phyloP scores from a whole-genome alignment of 345 rosid genomes.

The Bretschneidera sinensis region DNA sequence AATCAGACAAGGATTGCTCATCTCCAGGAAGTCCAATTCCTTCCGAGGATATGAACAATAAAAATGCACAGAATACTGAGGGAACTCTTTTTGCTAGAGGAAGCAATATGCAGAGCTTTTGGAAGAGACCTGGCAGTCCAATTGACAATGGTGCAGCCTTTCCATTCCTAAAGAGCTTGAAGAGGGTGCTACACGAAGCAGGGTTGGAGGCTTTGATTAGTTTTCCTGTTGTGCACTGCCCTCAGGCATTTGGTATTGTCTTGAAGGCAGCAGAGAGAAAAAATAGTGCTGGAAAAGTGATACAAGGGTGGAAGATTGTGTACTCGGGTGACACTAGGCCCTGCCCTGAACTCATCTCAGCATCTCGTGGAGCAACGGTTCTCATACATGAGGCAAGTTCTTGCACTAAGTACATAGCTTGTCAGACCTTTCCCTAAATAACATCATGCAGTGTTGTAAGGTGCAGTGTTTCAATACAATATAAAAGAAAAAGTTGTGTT shows the following conservation, averaged over 20 bases:
- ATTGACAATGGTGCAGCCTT: slow-evolving; percentile 37
- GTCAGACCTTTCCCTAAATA: neutral
- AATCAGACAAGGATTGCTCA: slow-evolving; percentile 19
- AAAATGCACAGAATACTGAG: slow-evolving; percentile 15
- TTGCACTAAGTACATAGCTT: neutral
- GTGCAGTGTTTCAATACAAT: too few species aligned
- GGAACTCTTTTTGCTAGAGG: slow-evolving; percentile 57
- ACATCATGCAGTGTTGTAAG: too few species aligned
- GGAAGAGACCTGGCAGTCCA: slow-evolving; percentile 48
- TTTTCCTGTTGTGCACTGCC: slow-evolving; percentile 93
- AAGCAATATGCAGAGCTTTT: slow-evolving; percentile 69
- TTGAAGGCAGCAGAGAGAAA: slow-evolving; percentile 68
- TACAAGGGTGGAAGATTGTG: slow-evolving; percentile 93
- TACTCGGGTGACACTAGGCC: slow-evolving; percentile 98
- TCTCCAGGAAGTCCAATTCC: slow-evolving; percentile 23
- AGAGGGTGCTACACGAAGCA: slow-evolving; percentile 51
- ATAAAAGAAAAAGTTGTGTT: too few species aligned
- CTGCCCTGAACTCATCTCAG: slow-evolving; percentile 64
- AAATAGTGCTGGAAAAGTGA: slow-evolving; percentile 55
- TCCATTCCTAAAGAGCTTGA: slow-evolving; percentile 45
- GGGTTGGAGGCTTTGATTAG: slow-evolving; percentile 69
- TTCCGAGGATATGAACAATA: slow-evolving; percentile 5
- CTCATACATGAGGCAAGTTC: slow-evolving; percentile 84
- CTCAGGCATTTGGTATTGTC: slow-evolving; percentile 77
- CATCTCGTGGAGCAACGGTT: slow-evolving; percentile 72